Conservation (phyloP, 140 eudicot species). For the Bidens hawaiensis region DNA sequence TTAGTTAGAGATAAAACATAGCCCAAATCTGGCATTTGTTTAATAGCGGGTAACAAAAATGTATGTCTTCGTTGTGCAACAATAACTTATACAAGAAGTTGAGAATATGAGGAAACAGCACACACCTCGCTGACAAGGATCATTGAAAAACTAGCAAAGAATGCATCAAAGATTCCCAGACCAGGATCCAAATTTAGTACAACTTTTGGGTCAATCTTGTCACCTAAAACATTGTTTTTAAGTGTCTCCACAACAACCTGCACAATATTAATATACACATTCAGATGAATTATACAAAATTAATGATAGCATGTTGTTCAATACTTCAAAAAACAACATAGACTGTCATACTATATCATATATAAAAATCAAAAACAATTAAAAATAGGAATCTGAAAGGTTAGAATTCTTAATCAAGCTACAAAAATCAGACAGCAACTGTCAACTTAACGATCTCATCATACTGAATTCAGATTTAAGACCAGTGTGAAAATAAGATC, state of each 20-base stretch:
- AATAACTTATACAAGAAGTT: neutral
- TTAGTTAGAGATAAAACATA: constrained; percentile 1
- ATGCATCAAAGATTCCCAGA: constrained; percentile 85
- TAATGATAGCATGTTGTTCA: neutral
- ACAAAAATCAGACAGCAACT: neutral
- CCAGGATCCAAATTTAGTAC: constrained; percentile 66
- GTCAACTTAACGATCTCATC: neutral
- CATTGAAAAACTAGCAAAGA: constrained; percentile 96
- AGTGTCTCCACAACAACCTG: constrained; percentile 67
- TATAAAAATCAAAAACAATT: neutral
- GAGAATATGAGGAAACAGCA: constrained; percentile 5
- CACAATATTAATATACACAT: neutral
- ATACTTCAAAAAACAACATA: neutral
- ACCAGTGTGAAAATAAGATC: too few species aligned
- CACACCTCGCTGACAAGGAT: constrained; percentile 97
- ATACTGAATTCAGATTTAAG: too few species aligned
- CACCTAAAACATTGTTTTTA: constrained; percentile 38
- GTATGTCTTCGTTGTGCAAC: neutral
- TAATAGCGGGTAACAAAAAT: neutral
- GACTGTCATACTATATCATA: neutral
- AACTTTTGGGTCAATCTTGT: constrained; percentile 42
- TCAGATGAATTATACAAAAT: neutral
- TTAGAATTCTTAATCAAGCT: too few species aligned
- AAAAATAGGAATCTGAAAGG: too few species aligned
- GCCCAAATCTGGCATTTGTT: neutral